Evolutionary conservation across 495 filamentous ascomycete genomes (phyloP).

Genomic region (Aspergillus cristatus): DNA sequence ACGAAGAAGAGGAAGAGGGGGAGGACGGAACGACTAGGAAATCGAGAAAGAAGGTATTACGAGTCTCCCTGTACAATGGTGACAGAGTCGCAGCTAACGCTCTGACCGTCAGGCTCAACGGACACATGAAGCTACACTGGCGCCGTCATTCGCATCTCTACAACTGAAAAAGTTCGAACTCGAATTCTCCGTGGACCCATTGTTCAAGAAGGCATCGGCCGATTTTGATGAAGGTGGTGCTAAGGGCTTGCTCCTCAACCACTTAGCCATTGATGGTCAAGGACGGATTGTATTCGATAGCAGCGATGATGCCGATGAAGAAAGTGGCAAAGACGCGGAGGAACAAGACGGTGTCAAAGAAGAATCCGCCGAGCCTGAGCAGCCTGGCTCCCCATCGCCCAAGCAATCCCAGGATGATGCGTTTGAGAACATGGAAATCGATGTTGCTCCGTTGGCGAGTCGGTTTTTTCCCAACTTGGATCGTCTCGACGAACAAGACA

Average conservation of each 20-base stretch:
- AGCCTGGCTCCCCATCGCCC: slow-evolving; percentile 11
- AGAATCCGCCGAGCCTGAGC: slow-evolving; percentile 26
- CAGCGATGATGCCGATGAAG: slow-evolving; percentile 79
- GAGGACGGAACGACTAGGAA: slow-evolving; percentile 73
- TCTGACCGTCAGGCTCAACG: slow-evolving; percentile 41
- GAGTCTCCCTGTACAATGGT: too few species aligned
- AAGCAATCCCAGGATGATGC: slow-evolving; percentile 33
- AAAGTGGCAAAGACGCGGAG: slow-evolving; percentile 43
- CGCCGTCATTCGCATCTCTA: slow-evolving; percentile 74
- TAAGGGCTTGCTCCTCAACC: slow-evolving; percentile 90
- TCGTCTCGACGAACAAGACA: slow-evolving; percentile 71
- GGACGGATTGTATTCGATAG: slow-evolving; percentile 97
- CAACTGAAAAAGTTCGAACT: slow-evolving; percentile 96
- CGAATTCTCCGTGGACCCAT: slow-evolving; percentile 90
- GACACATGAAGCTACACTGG: slow-evolving; percentile 86
- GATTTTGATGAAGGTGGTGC: slow-evolving; percentile 98
- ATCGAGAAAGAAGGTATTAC: slow-evolving; percentile 57
- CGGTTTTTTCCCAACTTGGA: slow-evolving; percentile 84
- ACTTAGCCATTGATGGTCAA: slow-evolving; percentile 82
- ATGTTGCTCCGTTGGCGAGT: slow-evolving; percentile 59
- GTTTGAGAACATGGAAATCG: slow-evolving; percentile 59
- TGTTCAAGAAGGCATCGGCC: slow-evolving; percentile 97
- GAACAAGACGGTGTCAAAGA: slow-evolving; percentile 5
- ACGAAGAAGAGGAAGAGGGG: slow-evolving; percentile 59
- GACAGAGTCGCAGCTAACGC: too few species aligned